Evolutionary conservation across 345 rosid species (phyloP), one percentile per base, ranked within the genome.

Genomic region (Populus davidiana): DNA sequence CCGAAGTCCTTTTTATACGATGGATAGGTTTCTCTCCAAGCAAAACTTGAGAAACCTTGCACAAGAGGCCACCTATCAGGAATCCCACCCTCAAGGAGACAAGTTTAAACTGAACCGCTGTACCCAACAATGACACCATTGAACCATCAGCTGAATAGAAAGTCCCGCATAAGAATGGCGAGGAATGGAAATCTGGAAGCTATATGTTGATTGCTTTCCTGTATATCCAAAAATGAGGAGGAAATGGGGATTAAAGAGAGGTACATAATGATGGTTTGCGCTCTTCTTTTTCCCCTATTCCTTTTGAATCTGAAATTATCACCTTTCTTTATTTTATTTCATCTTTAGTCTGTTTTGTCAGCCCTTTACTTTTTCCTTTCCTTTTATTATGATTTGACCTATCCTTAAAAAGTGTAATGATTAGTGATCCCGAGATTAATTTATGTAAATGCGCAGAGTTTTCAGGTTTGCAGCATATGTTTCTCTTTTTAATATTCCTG

Each of bases 181-280:
- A n/a, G 31, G 63, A 43, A 63, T 43, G 79, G 12, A 77, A 71
- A 49, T 35, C 56, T 64, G 65, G 71, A 47, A 23, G 39, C 38
- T 36, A 31, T 2, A 27, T 21, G 12, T 21, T 9, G 52, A 68
- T 38, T 29, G 64, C 29, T 38, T 25, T 69, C 21, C 68, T 59
- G n/a, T 8, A n/a, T 35, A 52, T n/a, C 72, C 38, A 72, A 23
- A n/a, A 59, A 43, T 0, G n/a, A 50, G 8, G 59, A 63, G 52
- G 25, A 31, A 72, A 38, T 38, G 1, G 67, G 69, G 62, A 21
- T 18, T 29, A 29, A 36, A 7, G 36, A 72, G 67, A 13, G 54
- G 38, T 67, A 38, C 63, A 41, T 64, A 16, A 18, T 49, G 75
- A 69, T 69, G 35, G 69, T 31, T 31, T 6, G n/a, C 44, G 3